Evolutionary conservation across 768 basidiomycete genomes (phyloP).

Genomic region (Boletus coccyginus): DNA sequence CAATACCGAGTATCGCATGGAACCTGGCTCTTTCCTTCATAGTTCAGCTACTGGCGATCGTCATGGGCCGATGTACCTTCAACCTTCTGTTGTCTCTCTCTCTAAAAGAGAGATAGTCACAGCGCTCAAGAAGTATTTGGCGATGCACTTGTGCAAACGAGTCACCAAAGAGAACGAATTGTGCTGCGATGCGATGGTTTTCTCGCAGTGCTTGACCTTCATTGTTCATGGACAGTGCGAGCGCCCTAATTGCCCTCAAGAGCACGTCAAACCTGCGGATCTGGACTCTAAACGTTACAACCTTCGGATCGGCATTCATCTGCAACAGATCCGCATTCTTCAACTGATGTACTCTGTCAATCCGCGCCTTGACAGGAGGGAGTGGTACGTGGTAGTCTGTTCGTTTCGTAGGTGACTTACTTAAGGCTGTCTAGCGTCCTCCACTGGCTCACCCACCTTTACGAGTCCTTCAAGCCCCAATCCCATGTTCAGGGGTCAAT

Average conservation of each 20-base stretch:
- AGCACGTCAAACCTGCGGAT: slow-evolving; percentile 32
- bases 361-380: neutral
- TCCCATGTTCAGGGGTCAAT: slow-evolving; percentile 45
- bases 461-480: slow-evolving; percentile 50
- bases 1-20: too few relatives aligned
- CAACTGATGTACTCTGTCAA: slow-evolving; percentile 25
- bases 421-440: neutral
- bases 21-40: too few relatives aligned
- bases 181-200: too few relatives aligned
- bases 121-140: slow-evolving; percentile 23
- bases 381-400: too few relatives aligned
- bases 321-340: slow-evolving; percentile 51
- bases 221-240: slow-evolving; percentile 33
- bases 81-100: slow-evolving; percentile 12
- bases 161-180: slow-evolving; percentile 30
- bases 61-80: neutral
- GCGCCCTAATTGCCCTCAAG: slow-evolving; percentile 30
- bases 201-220: too few relatives aligned
- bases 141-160: slow-evolving; percentile 22
- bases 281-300: slow-evolving; percentile 36
- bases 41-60: too few relatives aligned
- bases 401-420: too few relatives aligned
- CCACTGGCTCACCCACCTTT: slow-evolving; percentile 44
- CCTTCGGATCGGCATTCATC: slow-evolving; percentile 39
- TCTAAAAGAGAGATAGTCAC: slow-evolving; percentile 21